Percentiles rank a stretch among this genome's conserved stretches.
phyloP scores from a whole-genome alignment of 306 rosid genomes.

The Cotoneaster glaucophyllus region DNA sequence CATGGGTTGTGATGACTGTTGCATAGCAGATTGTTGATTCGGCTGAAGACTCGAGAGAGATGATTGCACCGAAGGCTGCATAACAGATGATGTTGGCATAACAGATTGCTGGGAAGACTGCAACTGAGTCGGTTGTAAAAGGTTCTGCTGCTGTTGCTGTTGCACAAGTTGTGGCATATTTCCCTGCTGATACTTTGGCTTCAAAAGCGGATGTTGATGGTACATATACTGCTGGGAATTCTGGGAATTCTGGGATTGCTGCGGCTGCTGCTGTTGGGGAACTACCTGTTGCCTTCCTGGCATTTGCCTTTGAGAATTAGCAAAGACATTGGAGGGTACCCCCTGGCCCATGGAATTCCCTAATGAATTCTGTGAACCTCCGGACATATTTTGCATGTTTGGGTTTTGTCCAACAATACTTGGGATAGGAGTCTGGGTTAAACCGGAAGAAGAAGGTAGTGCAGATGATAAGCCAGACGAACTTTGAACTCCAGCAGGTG shows the following conservation, averaged over 20 bases:
- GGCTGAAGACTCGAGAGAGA: constrained; percentile 60
- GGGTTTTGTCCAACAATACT: constrained; percentile 61
- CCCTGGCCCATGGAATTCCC: constrained; percentile 64
- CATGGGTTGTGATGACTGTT: constrained; percentile 61
- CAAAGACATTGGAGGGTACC: constrained; percentile 53
- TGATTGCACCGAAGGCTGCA: constrained; percentile 61
- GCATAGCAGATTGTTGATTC: constrained; percentile 64
- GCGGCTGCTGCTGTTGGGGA: constrained; percentile 61
- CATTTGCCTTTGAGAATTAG: constrained; percentile 68
- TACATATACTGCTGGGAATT: constrained; percentile 46
- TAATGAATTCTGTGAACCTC: constrained; percentile 45
- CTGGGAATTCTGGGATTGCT: constrained; percentile 57
- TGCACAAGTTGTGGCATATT: constrained; percentile 40
- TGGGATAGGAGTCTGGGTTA: constrained; percentile 51
- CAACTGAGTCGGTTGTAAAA: constrained; percentile 62
- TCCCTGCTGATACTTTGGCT: constrained; percentile 52
- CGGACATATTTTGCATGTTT: constrained; percentile 55
- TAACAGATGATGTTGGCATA: constrained; percentile 59
- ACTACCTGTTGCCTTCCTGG: constrained; percentile 70
- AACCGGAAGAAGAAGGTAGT: constrained; percentile 48
- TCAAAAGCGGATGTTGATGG: constrained; percentile 49
- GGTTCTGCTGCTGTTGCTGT: constrained; percentile 63
- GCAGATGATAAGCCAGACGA: constrained; percentile 38
- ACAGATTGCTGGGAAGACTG: constrained; percentile 77
- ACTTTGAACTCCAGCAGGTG: constrained; percentile 40